Evolutionary conservation across 129 eudicot species (phyloP), one percentile per base, ranked within the genome.

Genomic region (Centaurea solstitialis): DNA sequence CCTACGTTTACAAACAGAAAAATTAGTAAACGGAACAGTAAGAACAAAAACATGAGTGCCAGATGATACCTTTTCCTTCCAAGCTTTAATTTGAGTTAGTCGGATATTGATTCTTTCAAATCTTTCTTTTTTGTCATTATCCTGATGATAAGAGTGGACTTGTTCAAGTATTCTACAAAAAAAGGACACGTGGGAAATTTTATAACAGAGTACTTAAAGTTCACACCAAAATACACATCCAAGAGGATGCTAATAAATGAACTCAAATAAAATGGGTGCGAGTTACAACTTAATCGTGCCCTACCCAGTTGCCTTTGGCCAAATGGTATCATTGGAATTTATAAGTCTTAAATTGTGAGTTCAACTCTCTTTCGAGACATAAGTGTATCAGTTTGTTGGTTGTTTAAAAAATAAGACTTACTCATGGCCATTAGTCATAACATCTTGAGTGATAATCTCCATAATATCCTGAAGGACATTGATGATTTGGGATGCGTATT

Each of bases 391-490:
- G 41, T 75, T 75, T 68, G 38, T 41, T 45, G 28, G 11, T 9
- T 10, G 57, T 62, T 45, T 20, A 26, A 59, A 23, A 76, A n/a
- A 33, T 50, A 41, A 39, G 76, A 87, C 96, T 88, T 85, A 96
- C 99, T 89, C 92, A 11, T 86, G 93, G n/a, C 97, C 99, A 10
- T 90, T 83, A 39, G 6, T 62, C 98, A 96, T 93, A 73, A 96
- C 92, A 88, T 96, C 99, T 82, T 91, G 91, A 28, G 91, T 89
- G 76, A 95, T 95, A 80, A 93, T 96, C 88, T 96, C 99, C 86
- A 96, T 85, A 28, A 96, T 93, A 87, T 96, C 99, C 82, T 96
- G 98, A 82, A 96, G 87, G 61, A 89, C 91, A 77, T 96, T 96
- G 40, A 96, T 88, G 86, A 93, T 91, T 75, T 87, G 93, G 62